Evolutionary conservation across 2,329 filamentous ascomycete genomes (phyloP), one percentile per base, ranked within the genome.

Genomic region (Aspergillus sp.): DNA sequence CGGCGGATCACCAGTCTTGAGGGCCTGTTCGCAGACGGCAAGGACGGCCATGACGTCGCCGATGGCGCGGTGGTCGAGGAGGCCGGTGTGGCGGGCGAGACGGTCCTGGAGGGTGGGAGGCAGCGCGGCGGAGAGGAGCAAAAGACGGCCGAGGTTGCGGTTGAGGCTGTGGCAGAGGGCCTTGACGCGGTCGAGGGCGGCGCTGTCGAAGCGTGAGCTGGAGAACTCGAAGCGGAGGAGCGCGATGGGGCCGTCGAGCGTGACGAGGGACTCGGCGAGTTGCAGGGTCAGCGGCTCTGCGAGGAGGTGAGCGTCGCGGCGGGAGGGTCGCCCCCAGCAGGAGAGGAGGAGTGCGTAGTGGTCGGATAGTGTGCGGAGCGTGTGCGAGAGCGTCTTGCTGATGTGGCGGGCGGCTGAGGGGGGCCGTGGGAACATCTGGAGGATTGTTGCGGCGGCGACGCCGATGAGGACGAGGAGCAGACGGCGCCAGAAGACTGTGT

Each of bases 31-130:
- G 5, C 78, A 61, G 3, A 81, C 71, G 1, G 65, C 67, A 1
- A 81, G 59, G 2, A 81, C 76, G 1, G 76, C 76, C 79, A 81
- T 82, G 47, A 79, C 57, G 23, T 80, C 78, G 3, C 75, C 77
- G 9, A 81, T 74, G n/a, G 66, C 67, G 1, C 67, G 64, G 14
- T 79, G 72, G 25, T 78, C 73, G 0, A 75, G 58, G 1, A 79
- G 61, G 1, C 78, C 78, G 0, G 68, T 66, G 0, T 66, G 61
- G 0, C 58, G 65, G 0, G 69, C 64, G 0, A 81, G 66, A 0
- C 75, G 71, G 1, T 63, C 58, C 40, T 77, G 77, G 1, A 78
- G 66, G 1, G 72, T 58, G 2, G 64, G 60, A 0, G 79, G 74
- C 0, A 76, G 56, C 1, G 64, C 64, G 0, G 60, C 61, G 0